A percentile compares a stretch with the other conserved stretches of the same genome.
Evolutionary conservation across 768 basidiomycete genomes (phyloP).

Genomic region (Xanthoconium stramineum): DNA sequence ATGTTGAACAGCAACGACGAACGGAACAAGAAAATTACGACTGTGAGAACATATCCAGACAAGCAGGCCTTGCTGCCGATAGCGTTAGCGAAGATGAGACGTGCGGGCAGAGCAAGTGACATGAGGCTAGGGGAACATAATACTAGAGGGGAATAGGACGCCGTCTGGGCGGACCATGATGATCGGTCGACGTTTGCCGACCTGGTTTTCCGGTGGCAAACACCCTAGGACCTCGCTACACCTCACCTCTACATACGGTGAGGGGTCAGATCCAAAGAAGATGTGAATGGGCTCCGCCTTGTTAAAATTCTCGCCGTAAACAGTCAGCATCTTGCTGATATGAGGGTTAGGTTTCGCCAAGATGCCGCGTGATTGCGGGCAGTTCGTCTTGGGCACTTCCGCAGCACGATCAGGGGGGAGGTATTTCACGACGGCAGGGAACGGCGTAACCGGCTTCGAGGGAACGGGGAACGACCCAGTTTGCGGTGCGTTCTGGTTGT

Average conservation of each 20-base stretch:
- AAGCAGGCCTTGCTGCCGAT: slow-evolving; percentile 29
- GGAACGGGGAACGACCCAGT: slow-evolving; percentile 76
- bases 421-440: slow-evolving; percentile 87
- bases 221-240: slow-evolving; percentile 85
- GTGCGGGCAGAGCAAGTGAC: slow-evolving; percentile 8
- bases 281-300: slow-evolving; percentile 78
- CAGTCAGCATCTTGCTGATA: slow-evolving; percentile 74
- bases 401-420: slow-evolving; percentile 85
- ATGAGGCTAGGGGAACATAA: slow-evolving; percentile 67
- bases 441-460: slow-evolving; percentile 79
- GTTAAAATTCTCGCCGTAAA: slow-evolving; percentile 87
- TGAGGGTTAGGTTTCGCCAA: slow-evolving; percentile 77
- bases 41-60: slow-evolving; percentile 17
- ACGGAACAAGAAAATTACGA: slow-evolving; percentile 19
- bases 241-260: slow-evolving; percentile 83
- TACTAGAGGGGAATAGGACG: slow-evolving; percentile 80
- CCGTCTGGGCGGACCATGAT: slow-evolving; percentile 82
- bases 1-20: slow-evolving; percentile 25
- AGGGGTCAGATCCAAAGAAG: slow-evolving; percentile 85
- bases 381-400: slow-evolving; percentile 74
- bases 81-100: slow-evolving; percentile 19
- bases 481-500: slow-evolving; percentile 71
- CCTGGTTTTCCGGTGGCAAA: slow-evolving; percentile 67
- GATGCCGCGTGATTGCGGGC: slow-evolving; percentile 61
- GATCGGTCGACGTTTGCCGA: slow-evolving; percentile 70